Evolutionary conservation across 768 basidiomycete species (phyloP), one percentile per base, ranked within the genome.

Genomic region (Leucocoprinus sp.): DNA sequence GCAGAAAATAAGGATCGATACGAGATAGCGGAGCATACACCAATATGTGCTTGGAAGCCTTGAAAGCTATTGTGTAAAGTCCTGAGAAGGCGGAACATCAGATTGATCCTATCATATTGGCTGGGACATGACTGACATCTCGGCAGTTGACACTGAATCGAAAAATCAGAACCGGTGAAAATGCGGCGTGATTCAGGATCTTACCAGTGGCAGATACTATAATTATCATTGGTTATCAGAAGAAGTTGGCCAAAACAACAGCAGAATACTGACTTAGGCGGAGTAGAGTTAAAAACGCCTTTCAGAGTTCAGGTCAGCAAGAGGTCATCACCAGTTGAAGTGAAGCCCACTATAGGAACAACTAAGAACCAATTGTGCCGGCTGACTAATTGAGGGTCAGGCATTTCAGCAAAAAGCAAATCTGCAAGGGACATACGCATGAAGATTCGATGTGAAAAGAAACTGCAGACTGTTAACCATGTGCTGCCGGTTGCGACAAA

Each of bases 371-470:
- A 63, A 39, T 66, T 71, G 14, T 52, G 43, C 33, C 57, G 58
- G 58, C 68, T 66, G 44, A 71, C 68, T 71, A 38, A 12, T 27
- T 8, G 29, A 22, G 17, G 29, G 43, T 26, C 21, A 8, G 22
- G 18, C 8, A 21, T 24, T 9, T 5, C 19, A 17, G 5, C 4
- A 9, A 19, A n/a, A 21, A 9, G 26, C 2, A 5, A 37, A n/a
- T 21, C 11, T n/a, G 23, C 27, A 21, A 26, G 11, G 24, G 33
- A 57, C 68, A 42, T 49, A 70, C 70, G 52, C 53, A 57, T 58
- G 47, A 61, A 66, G 19, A 72, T 67, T 7, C 70, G 54, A 34
- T 64, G 60, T 12, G 65, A 63, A 35, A 67, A 65, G 58, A 67
- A 67, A 23, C 64, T 69, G 45, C 1, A 11, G 3, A 21, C 7